Evolutionary conservation across 2,329 filamentous ascomycete species (phyloP).

Genomic region (Botrytis cinerea): DNA sequence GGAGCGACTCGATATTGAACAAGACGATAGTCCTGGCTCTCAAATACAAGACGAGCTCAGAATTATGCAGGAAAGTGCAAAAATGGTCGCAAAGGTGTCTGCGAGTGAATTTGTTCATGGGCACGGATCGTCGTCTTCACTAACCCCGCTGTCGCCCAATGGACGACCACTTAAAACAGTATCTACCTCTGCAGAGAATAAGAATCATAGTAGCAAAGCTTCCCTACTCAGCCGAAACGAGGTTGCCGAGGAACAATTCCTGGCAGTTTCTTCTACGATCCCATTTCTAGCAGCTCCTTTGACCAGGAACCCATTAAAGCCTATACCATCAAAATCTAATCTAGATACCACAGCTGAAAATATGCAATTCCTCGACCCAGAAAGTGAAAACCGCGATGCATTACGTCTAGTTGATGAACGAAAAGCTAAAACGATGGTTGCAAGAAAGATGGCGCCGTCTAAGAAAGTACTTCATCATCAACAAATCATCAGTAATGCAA

Average conservation of each 20-base stretch:
- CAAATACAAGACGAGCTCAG: conserved; percentile 27
- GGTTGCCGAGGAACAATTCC: background rate
- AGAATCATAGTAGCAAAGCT: background rate
- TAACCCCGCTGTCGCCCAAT: background rate
- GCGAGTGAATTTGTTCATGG: background rate
- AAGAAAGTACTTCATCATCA: background rate
- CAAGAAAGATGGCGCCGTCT: background rate
- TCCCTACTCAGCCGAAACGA: background rate
- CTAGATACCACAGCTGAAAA: background rate
- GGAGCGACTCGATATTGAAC: conserved; percentile 7
- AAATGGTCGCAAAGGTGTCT: conserved; percentile 2
- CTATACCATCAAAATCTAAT: background rate
- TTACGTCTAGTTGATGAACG: background rate
- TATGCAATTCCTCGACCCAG: background rate
- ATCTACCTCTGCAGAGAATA: background rate
- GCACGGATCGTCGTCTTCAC: background rate
- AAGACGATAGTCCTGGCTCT: conserved; percentile 26
- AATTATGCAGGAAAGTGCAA: conserved; percentile 19
- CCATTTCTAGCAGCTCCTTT: background rate
- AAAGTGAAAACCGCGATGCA: background rate
- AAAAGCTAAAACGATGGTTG: background rate
- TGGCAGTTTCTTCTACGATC: background rate
- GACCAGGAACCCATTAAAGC: background rate
- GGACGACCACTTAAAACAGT: background rate
- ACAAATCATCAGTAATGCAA: background rate